Base-by-base conservation (phyloP, 306 rosid species). In the Morella rubra region DNA sequence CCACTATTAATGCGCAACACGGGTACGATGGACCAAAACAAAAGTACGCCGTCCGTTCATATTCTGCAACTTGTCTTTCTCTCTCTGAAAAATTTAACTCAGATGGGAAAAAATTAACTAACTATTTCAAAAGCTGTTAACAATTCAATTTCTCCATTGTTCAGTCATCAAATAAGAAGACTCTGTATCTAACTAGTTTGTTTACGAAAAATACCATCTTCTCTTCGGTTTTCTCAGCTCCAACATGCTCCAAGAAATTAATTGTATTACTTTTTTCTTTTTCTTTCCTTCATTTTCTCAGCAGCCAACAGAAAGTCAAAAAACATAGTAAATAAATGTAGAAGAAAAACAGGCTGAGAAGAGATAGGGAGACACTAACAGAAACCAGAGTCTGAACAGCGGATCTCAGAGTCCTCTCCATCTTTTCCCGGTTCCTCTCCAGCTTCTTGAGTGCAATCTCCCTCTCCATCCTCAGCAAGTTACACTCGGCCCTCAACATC, bases 401-500 rank as follows among this genome's bases (percentile, higher is more conserved):
- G 22, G 93, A 90, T 87, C 78, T 83, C 24, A 95, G 85, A 85
- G 86, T 81, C n/a, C 77, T 81, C 55, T 88, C 91, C 87, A 87
- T 83, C 79, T 86, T 87, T 7, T 79, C 70, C 64, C 89, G 86
- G 66, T 77, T 80, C 77, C 89, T 86, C 77, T 87, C 85, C 27
- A 89, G 65, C 84, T 89, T 95, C 84, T 87, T 92, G 12, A 85
- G 80, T 0, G 87, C 89, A 79, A 92, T 87, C 79, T 91, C 96
- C 47, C 87, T 95, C 87, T 95, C 97, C 97, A 95, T 95, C 59
- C 96, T 89, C 89, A 95, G 71, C 81, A 95, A 73, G 75, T 89
- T 95, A 68, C 99, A 95, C 86, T 95, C 99, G 0, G 97, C 97
- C 64, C 97, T 95, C 89, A 95, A 71, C 91, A 92, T 90, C 79